Evolutionary conservation across 176 grass and related monocot genomes (phyloP), one percentile per base, ranked within the genome.

Genomic region (Tillandsia fasciculata): DNA sequence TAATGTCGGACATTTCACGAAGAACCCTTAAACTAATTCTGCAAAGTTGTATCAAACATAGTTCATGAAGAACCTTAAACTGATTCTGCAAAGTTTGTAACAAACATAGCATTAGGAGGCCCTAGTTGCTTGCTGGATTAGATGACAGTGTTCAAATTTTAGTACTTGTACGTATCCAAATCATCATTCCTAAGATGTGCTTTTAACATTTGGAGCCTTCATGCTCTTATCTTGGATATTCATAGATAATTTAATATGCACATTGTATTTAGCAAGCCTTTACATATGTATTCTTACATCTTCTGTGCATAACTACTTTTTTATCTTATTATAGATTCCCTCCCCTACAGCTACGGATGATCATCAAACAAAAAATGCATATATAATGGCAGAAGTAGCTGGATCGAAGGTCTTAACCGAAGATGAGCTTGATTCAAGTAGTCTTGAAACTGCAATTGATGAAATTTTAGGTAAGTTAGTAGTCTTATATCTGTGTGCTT

Each of bases 281-380:
- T 58, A 13, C 3, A 27, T 29, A 12, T 66, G n/a, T 33, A 33
- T 24, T 26, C 48, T 65, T 71, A 26, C 56, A 59, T 59, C 5
- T 63, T 51, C 12, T 72, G 12, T 20, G 70, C 2, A 15, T 26
- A 26, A 64, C 23, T 67, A 50, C 11, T 63, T 49, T 10, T 26
- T 8, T 70, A 65, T 23, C 53, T 67, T 79, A 26, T 64, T 85
- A 68, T 77, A 96, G 87, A 83, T 91, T 81, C 91, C 91, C 6
- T 81, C 83, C 61, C 68, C 91, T 50, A 85, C 52, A 68, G 53
- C 86, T 74, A 72, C 87, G 65, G 88, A 91, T 70, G 87, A 91
- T 76, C 87, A 91, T 78, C 85, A 96, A 79, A 88, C 82, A 9
- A 91, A 91, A 83, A 96, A 91, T 82, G 87, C 91, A 65, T 96